Base-by-base conservation (phyloP, 192 early-diverging fungal species). In the Gigaspora rosea region DNA sequence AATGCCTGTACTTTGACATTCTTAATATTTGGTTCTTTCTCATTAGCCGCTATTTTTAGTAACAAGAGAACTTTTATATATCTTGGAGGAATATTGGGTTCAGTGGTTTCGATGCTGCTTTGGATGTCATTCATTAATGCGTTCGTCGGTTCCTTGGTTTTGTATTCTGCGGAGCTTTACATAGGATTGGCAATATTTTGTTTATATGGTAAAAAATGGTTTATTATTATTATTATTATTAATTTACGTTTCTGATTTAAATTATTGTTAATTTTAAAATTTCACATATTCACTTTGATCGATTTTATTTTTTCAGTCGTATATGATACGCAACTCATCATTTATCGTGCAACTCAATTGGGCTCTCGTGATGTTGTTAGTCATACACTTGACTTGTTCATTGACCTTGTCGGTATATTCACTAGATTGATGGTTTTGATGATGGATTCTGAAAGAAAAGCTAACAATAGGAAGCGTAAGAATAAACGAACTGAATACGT, bases 271-370 rank as follows among this genome's bases (percentile, higher is more conserved):
- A 48, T 54, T 15, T 35, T 7, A 58, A 16, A 52, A 13, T 48
- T 54, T 18, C 4, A 48, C 35, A 48, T 20, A 59, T 56, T 76
- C 27, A 18, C 7, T 66, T 50, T 20, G 41, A 48, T 47, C 9
- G 9, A 48, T 20, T 22, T 48, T 49, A 48, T 72, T 57, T 18
- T 73, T 35, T 54, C 11, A 76, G 75, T 88, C 4, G 52, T 88
- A 7, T 88, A 82, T 78, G 87, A 88, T 78, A 88, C 87, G n/a
- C 87, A 88, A 78, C n/a, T 83, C 33, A 85, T 88, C 52, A 71
- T 88, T 70, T 73, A 77, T 20, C 86, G 80, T 65, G 78, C 75
- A 3, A 76, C 84, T 15, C 15, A 62, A 16, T 1, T 66, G 1
- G 80, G 80, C 20, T 76, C 54, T 50, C 35, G 56, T 11, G 79